phyloP scores from a whole-genome alignment of 2,329 filamentous ascomycete species.

The Colletotrichum sp. region DNA sequence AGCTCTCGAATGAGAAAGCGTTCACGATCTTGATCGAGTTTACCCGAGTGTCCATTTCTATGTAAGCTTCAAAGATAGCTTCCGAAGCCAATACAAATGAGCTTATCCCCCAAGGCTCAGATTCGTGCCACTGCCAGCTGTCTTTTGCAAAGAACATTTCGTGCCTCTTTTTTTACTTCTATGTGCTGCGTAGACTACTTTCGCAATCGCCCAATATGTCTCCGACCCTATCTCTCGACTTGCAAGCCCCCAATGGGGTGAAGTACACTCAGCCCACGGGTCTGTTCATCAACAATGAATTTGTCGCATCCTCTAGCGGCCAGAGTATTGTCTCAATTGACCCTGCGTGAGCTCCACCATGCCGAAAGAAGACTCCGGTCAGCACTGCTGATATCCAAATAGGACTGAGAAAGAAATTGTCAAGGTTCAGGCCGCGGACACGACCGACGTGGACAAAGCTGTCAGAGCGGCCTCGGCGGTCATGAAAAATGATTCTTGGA shows the following conservation, averaged over 20 bases:
- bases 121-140: neutral
- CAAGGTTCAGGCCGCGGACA: neutral
- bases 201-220: neutral
- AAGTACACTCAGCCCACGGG: conserved; percentile 71
- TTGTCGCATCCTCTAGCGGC: conserved; percentile 61
- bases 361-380: neutral
- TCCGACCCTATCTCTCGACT: conserved; percentile 45
- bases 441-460: neutral
- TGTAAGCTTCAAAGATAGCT: neutral
- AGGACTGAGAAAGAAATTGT: neutral
- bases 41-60: neutral
- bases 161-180: neutral
- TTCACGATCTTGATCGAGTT: neutral
- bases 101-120: neutral
- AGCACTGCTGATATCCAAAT: neutral
- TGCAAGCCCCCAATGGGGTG: conserved; percentile 73
- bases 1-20: neutral
- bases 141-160: neutral
- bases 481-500: conserved; percentile 64
- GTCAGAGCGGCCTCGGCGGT: neutral
- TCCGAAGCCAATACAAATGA: neutral
- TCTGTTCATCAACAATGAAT: conserved; percentile 81
- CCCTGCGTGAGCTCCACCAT: conserved; percentile 37
- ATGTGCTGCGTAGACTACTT: neutral
- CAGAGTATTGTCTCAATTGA: conserved; percentile 68